Percentiles rank a stretch among this genome's conserved stretches.
Evolutionary conservation across 345 rosid species (phyloP).

Genomic region (Salix caprea): DNA sequence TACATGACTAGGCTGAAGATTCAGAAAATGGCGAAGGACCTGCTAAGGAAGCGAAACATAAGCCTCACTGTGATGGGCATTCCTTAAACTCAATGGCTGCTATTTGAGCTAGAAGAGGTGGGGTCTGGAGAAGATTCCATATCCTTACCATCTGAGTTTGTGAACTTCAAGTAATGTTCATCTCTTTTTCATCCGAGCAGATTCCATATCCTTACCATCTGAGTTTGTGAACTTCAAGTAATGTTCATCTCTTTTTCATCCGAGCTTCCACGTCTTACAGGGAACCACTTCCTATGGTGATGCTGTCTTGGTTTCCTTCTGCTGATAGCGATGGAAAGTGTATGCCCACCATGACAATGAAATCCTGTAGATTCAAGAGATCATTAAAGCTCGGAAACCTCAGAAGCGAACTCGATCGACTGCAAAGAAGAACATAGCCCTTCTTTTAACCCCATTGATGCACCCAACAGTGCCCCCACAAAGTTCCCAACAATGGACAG

Average conservation of each 20-base stretch:
- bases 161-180: conserved; percentile 45
- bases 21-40: conserved; percentile 19
- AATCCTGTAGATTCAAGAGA: conserved; percentile 42
- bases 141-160: conserved; percentile 27
- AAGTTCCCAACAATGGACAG: too few species aligned
- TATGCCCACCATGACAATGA: conserved; percentile 96
- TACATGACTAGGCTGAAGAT: conserved; percentile 27
- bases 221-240: too few species aligned
- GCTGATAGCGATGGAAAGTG: conserved; percentile 76
- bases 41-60: neutral
- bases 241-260: too few species aligned
- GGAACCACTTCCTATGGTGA: too few species aligned
- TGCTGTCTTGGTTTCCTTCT: conserved; percentile 41
- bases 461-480: too few species aligned
- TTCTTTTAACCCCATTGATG: too few species aligned
- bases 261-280: too few species aligned
- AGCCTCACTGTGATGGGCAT: neutral
- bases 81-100: neutral
- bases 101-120: neutral
- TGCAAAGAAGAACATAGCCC: too few species aligned
- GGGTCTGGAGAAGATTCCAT: conserved; percentile 33
- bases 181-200: conserved; percentile 40
- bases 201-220: too few species aligned
- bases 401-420: too few species aligned
- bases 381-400: neutral